These are phyloP conservation scores for Capsicum baccatum DNA, from an alignment of 257 asterid species.

Conservation along the genomic window DNA sequence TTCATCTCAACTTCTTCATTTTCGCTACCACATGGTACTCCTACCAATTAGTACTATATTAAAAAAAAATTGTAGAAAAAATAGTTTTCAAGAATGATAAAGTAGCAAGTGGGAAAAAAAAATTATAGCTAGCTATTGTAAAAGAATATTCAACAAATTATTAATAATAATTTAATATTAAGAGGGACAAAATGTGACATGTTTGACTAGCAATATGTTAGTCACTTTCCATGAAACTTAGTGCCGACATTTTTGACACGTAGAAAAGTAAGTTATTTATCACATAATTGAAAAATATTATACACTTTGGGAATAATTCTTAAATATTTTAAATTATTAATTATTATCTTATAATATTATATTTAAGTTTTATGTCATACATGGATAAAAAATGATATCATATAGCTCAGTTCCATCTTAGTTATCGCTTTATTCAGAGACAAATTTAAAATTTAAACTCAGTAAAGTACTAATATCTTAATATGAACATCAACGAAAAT, in stretches of 20 bases:
- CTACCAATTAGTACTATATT: too few species aligned
- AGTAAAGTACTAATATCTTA: too few species aligned
- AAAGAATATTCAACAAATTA: neutral
- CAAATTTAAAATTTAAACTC: too few species aligned
- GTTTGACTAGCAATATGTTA: neutral
- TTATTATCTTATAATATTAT: too few species aligned
- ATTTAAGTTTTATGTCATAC: too few species aligned
- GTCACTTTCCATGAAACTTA: constrained; percentile 17
- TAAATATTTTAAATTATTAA: too few species aligned
- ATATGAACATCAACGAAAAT: too few species aligned
- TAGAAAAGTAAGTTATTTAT: neutral
- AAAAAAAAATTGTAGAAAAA: neutral
- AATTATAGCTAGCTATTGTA: constrained; percentile 15
- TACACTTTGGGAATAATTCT: too few species aligned
- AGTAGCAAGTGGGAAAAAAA: neutral
- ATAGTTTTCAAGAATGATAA: neutral
- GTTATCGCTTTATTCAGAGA: too few species aligned
- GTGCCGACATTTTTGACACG: neutral
- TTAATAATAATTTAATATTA: neutral
- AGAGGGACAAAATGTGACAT: neutral
- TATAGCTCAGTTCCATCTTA: too few species aligned
- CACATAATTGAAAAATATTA: neutral
- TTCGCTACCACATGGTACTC: neutral
- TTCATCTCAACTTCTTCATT: neutral
- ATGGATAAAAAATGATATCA: too few species aligned